Percentiles rank a stretch among this genome's conserved stretches.
Evolutionary conservation across 192 early-diverging fungal genomes (phyloP).

Genomic region (Polychytrium aggregatum): DNA sequence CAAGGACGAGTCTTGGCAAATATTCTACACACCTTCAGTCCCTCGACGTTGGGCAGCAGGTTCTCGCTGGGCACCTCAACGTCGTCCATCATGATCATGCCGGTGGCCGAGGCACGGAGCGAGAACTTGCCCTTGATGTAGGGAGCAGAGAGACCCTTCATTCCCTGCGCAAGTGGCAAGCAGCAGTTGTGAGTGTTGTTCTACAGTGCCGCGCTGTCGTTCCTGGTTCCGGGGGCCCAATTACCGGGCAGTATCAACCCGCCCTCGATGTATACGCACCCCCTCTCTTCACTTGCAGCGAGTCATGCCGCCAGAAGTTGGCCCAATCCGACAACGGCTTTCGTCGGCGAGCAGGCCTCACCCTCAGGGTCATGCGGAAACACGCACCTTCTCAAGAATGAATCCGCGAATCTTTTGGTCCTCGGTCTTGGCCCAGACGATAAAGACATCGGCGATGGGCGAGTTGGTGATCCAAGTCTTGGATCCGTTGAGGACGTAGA

Average conservation of each 20-base stretch:
- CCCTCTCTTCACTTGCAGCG: no score
- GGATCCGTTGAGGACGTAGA: constrained; percentile 71
- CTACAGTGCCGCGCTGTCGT: no score
- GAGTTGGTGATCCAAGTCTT: constrained; percentile 99
- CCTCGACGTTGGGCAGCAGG: constrained; percentile 79
- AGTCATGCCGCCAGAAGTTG: no score
- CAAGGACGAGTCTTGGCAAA: not conserved
- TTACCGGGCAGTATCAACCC: no score
- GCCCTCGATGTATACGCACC: no score
- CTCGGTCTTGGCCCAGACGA: constrained; percentile 89
- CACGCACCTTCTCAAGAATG: constrained; percentile 74
- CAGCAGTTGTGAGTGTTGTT: no score
- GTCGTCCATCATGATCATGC: constrained; percentile 99
- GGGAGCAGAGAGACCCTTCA: constrained; percentile 81
- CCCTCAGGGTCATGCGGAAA: no score
- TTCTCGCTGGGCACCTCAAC: constrained; percentile 86
- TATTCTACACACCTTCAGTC: constrained; percentile 37
- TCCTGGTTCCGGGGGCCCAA: no score
- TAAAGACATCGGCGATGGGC: constrained; percentile 91
- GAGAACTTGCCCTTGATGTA: constrained; percentile 93
- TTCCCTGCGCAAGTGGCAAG: constrained; percentile 55
- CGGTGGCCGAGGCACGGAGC: constrained; percentile 84
- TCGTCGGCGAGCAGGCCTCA: no score
- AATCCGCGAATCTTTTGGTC: constrained; percentile 87
- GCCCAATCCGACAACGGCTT: no score